Percentiles rank a stretch among this genome's conserved stretches.
Evolutionary conservation across 2,329 filamentous ascomycete genomes (phyloP).

Genomic region (Dactylellina sp.): DNA sequence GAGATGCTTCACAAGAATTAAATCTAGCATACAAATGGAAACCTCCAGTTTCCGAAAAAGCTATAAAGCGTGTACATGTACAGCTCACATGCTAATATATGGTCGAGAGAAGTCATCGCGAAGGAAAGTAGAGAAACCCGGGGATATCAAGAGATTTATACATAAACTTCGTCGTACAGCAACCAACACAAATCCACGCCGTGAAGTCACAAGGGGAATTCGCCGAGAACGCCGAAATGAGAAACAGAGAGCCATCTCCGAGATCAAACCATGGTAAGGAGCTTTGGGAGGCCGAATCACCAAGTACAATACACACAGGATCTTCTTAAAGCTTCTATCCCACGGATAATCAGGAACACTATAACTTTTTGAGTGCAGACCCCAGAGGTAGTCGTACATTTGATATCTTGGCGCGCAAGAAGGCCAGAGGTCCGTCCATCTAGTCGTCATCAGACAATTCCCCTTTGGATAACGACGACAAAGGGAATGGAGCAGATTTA

Average conservation of each 20-base stretch:
- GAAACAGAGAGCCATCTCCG: neutral
- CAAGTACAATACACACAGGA: neutral
- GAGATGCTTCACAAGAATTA: too few relatives aligned
- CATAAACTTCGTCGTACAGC: conserved; percentile 20
- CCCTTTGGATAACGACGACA: conserved; percentile 40
- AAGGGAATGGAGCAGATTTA: conserved; percentile 52
- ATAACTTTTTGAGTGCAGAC: conserved; percentile 33
- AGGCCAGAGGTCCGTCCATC: neutral
- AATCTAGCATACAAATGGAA: too few relatives aligned
- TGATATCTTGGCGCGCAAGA: conserved; percentile 1
- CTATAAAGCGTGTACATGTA: too few relatives aligned
- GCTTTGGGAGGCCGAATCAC: neutral
- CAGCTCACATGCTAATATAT: too few relatives aligned
- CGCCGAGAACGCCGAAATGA: conserved; percentile 41
- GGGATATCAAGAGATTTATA: conserved; percentile 55
- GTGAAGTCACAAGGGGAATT: conserved; percentile 6
- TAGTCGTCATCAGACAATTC: conserved; percentile 30
- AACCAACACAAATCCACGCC: conserved; percentile 19
- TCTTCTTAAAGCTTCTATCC: neutral
- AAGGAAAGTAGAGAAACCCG: conserved; percentile 7
- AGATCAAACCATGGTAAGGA: neutral
- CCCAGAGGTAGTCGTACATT: conserved; percentile 21
- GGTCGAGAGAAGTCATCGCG: neutral
- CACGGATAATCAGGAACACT: conserved; percentile 14
- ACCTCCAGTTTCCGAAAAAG: too few relatives aligned